These are phyloP conservation scores for Suillus lakei DNA, from an alignment of 768 basidiomycete genomes.

Conservation along the genomic window DNA sequence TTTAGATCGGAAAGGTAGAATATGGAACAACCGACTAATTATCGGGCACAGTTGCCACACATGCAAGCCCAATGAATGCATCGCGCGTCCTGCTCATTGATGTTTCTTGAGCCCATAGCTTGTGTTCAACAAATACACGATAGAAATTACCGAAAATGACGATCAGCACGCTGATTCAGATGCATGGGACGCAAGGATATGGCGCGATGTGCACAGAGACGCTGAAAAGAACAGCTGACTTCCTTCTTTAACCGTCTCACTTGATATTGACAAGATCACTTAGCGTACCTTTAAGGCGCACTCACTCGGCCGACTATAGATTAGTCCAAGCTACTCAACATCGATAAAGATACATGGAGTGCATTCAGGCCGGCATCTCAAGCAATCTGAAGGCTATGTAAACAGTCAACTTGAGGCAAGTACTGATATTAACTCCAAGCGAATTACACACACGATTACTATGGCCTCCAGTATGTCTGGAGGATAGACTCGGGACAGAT, in stretches of 20 bases:
- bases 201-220: background rate
- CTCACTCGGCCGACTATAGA: background rate
- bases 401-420: background rate
- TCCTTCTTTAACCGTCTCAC: background rate
- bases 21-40: background rate
- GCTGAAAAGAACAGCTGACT: background rate
- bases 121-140: background rate
- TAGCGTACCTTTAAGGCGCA: background rate
- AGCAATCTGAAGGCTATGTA: background rate
- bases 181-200: background rate
- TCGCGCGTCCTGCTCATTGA: background rate
- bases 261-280: background rate
- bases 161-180: background rate
- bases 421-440: background rate
- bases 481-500: background rate
- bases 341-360: background rate
- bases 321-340: background rate
- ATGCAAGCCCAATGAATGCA: background rate
- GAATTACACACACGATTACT: background rate
- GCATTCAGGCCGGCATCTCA: background rate
- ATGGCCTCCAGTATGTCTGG: background rate
- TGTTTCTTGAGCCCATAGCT: background rate
- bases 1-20: background rate
- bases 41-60: background rate
- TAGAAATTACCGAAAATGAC: background rate